phyloP scores from a whole-genome alignment of 768 basidiomycete genomes.

The Gyrodon lividus region DNA sequence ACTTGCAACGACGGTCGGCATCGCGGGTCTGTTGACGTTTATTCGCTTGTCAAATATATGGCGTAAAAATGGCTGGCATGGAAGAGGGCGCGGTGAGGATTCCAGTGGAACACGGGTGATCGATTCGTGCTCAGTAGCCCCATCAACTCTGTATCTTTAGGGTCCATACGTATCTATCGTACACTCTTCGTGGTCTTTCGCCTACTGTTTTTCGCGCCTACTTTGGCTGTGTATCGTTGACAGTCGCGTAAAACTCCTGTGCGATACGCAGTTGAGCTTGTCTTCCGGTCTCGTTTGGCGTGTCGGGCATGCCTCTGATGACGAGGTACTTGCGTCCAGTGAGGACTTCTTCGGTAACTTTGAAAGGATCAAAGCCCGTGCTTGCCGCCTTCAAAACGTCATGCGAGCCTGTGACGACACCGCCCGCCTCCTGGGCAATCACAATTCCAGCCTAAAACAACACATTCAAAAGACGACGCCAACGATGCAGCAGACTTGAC shows the following conservation, averaged over 20 bases:
- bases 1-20: background rate
- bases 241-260: conserved; percentile 81
- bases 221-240: conserved; percentile 65
- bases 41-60: background rate
- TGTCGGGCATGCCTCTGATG: conserved; percentile 65
- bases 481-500: conserved; percentile 14
- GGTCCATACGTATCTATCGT: background rate
- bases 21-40: background rate
- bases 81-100: background rate
- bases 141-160: background rate
- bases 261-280: conserved; percentile 80
- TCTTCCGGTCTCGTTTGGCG: conserved; percentile 58
- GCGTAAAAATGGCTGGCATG: background rate
- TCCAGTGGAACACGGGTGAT: background rate
- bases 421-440: conserved; percentile 89
- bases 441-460: conserved; percentile 75
- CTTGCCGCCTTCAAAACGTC: conserved; percentile 40
- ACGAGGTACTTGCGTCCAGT: conserved; percentile 81
- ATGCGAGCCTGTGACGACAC: conserved; percentile 72
- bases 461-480: background rate
- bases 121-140: background rate
- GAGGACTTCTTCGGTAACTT: conserved; percentile 67
- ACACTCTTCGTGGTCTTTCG: background rate
- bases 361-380: conserved; percentile 43
- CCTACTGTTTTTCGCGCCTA: conserved; percentile 20